A percentile compares a stretch with the other conserved stretches of the same genome.
These are phyloP conservation scores for Aspergillus hortae DNA, from an alignment of 2,329 filamentous ascomycete genomes.

Conservation along the genomic window DNA sequence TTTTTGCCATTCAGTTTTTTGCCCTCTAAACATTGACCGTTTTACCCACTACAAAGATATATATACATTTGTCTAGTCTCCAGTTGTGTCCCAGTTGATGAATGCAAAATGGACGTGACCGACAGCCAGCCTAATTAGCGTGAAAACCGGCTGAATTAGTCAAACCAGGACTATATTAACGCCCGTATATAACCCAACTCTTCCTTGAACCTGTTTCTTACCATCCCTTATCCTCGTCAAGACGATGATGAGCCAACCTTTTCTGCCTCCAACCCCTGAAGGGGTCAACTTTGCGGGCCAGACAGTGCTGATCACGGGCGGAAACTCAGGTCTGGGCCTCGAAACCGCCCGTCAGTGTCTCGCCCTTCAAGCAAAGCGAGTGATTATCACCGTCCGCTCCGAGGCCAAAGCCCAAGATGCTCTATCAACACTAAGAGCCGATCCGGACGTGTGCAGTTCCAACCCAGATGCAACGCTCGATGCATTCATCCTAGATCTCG, in stretches of 20 bases:
- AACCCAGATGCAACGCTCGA: constrained; percentile 40
- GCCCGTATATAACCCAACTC: background rate
- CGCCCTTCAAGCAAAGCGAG: constrained; percentile 34
- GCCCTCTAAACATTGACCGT: too few relatives aligned
- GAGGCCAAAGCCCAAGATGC: constrained; percentile 6
- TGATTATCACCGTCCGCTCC: constrained; percentile 48
- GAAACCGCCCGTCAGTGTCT: constrained; percentile 42
- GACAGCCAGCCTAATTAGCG: too few relatives aligned
- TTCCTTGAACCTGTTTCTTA: background rate
- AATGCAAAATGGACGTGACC: too few relatives aligned
- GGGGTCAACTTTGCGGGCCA: constrained; percentile 19
- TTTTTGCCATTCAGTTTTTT: too few relatives aligned
- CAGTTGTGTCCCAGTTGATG: too few relatives aligned
- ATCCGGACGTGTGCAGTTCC: constrained; percentile 24
- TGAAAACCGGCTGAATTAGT: too few relatives aligned
- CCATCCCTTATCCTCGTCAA: background rate
- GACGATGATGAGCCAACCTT: background rate
- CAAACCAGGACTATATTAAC: too few relatives aligned
- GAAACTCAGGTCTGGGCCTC: constrained; percentile 48
- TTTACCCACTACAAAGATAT: too few relatives aligned
- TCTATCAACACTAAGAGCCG: constrained; percentile 4
- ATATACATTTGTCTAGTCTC: too few relatives aligned
- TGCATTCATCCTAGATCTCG: constrained; percentile 50
- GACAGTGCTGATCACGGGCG: constrained; percentile 46
- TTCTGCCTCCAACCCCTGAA: background rate